Evolutionary conservation across 371 early-diverging fungal genomes (phyloP).

Genomic region (Actinomortierella wolfii): DNA sequence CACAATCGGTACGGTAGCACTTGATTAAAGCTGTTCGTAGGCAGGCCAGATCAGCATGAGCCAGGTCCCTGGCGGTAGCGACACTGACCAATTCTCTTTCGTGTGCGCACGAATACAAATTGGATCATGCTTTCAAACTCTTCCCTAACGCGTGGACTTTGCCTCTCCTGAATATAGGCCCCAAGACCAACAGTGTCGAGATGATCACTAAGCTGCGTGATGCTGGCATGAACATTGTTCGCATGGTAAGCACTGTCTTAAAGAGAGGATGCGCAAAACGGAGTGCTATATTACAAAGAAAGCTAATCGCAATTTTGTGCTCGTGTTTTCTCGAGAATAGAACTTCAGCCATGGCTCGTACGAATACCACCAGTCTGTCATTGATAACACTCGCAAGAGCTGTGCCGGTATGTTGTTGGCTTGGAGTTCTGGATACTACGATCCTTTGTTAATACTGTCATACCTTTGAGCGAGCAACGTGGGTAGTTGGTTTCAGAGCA

Average conservation of each 20-base stretch:
- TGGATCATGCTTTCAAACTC: too few relatives aligned
- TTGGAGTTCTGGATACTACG: not conserved
- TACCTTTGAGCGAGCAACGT: not conserved
- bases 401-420: slow-evolving; percentile 16
- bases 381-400: slow-evolving; percentile 76
- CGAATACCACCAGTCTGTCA: slow-evolving; percentile 92
- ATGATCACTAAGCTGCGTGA: slow-evolving; percentile 83
- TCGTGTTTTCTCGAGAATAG: slow-evolving; percentile 7
- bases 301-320: too few relatives aligned
- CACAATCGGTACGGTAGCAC: slow-evolving; percentile 67
- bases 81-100: too few relatives aligned
- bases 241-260: slow-evolving; percentile 61
- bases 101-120: too few relatives aligned
- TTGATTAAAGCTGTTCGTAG: too few relatives aligned
- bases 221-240: slow-evolving; percentile 96
- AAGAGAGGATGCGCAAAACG: too few relatives aligned
- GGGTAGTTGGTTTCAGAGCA: not conserved
- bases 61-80: too few relatives aligned
- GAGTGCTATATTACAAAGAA: not conserved
- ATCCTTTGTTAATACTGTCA: too few relatives aligned
- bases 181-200: slow-evolving; percentile 85
- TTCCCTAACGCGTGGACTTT: too few relatives aligned
- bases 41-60: too few relatives aligned
- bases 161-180: too few relatives aligned
- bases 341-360: slow-evolving; percentile 96